These are phyloP conservation scores for Aspergillus taichungensis DNA, from an alignment of 495 filamentous ascomycete genomes.

Conservation along the genomic window DNA sequence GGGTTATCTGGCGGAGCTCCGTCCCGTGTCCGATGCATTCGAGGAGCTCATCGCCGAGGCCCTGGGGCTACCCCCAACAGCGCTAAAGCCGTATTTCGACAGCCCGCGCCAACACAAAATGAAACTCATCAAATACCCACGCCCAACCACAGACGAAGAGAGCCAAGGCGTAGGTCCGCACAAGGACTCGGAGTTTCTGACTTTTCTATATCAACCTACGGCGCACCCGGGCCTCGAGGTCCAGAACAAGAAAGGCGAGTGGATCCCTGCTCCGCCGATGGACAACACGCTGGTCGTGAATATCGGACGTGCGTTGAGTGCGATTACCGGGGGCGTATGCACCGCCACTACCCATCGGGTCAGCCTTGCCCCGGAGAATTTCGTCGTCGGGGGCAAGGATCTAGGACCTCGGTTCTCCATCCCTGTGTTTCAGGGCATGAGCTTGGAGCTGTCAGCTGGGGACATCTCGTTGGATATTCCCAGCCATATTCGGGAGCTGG, in stretches of 20 bases:
- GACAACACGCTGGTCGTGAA: slow-evolving; percentile 66
- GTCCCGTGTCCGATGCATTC: slow-evolving; percentile 61
- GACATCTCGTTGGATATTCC: slow-evolving; percentile 63
- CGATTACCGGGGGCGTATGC: slow-evolving; percentile 82
- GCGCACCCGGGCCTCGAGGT: slow-evolving; percentile 76
- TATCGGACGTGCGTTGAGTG: slow-evolving; percentile 88
- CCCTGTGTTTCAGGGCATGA: slow-evolving; percentile 90
- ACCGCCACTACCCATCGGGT: slow-evolving; percentile 82
- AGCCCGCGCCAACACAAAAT: slow-evolving; percentile 73
- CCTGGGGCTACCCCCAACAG: slow-evolving; percentile 59
- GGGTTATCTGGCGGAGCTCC: slow-evolving; percentile 68
- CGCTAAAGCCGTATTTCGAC: slow-evolving; percentile 80
- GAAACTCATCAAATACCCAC: slow-evolving; percentile 84
- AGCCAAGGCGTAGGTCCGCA: slow-evolving; percentile 76
- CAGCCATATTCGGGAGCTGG: slow-evolving; percentile 44
- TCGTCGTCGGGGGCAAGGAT: slow-evolving; percentile 13
- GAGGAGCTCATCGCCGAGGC: slow-evolving; percentile 82
- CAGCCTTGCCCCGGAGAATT: slow-evolving; percentile 24
- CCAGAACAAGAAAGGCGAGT: slow-evolving; percentile 72
- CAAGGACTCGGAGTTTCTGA: slow-evolving; percentile 85
- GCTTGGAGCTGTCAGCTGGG: slow-evolving; percentile 72
- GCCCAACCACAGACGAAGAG: slow-evolving; percentile 28
- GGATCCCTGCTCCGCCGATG: slow-evolving; percentile 56
- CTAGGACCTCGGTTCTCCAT: slow-evolving; percentile 70
- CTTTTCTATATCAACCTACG: slow-evolving; percentile 81